phyloP scores from a whole-genome alignment of 2,329 filamentous ascomycete species.

The Stylonectria norvegica region DNA sequence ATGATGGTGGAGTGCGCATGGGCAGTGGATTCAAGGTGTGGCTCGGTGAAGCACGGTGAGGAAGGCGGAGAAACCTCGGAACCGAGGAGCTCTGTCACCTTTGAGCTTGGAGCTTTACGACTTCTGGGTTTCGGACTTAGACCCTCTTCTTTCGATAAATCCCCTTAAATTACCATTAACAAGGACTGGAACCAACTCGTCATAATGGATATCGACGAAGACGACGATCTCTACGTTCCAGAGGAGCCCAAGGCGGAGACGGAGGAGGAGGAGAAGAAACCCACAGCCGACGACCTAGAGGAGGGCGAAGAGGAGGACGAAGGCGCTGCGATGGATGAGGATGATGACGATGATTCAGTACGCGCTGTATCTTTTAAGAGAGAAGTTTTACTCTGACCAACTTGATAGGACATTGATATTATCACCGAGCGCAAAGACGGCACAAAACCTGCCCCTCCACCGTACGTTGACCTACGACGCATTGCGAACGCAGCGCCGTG shows the following conservation, averaged over 20 bases:
- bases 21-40: constrained; percentile 24
- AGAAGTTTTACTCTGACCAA: not conserved
- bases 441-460: constrained; percentile 55
- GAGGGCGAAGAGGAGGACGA: constrained; percentile 64
- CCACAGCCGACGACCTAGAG: constrained; percentile 54
- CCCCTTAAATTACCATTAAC: not conserved
- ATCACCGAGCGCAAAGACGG: constrained; percentile 66
- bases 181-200: constrained; percentile 9
- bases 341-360: constrained; percentile 50
- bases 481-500: constrained; percentile 7
- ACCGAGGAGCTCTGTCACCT: not conserved
- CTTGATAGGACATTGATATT: constrained; percentile 60
- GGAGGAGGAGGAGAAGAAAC: constrained; percentile 29
- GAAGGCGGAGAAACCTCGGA: constrained; percentile 30
- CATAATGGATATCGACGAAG: constrained; percentile 64
- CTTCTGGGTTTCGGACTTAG: too few relatives aligned
- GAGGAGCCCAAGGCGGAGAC: constrained; percentile 49
- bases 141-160: not conserved
- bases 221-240: constrained; percentile 64
- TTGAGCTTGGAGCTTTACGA: constrained; percentile 12
- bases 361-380: not conserved
- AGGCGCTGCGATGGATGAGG: constrained; percentile 58
- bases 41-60: constrained; percentile 10
- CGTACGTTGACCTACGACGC: constrained; percentile 44
- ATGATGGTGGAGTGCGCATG: constrained; percentile 9